Base-by-base conservation (phyloP, 768 basidiomycete genomes). In the Holtermannia corniformis region DNA sequence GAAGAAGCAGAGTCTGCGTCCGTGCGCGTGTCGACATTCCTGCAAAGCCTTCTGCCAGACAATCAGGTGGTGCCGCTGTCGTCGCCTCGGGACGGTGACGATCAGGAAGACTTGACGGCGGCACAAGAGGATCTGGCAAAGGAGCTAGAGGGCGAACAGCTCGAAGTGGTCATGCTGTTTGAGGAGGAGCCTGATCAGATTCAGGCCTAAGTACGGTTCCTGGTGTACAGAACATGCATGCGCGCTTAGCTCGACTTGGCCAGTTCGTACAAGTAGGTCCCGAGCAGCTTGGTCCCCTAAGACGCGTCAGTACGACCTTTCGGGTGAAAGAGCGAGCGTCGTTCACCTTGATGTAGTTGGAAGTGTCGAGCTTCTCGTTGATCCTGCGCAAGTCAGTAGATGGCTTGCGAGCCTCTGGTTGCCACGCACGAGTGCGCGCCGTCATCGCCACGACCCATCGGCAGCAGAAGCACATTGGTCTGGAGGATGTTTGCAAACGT, bases 381-480 rank as follows among this genome's bases (percentile, higher is more conserved):
- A 86, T 90, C 37, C 66, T 67, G 51, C 63, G 68, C 28, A 64
- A 63, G 47, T 51, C 57, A 54, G 45, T 5, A 22, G 22, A n/a
- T n/a, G n/a, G n/a, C n/a, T n/a, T n/a, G n/a, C n/a, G n/a, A n/a
- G n/a, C n/a, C n/a, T n/a, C n/a, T 40, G 24, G 24, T 4, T 4
- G 20, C 23, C 20, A 52, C n/a, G 4, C 19, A 21, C 13, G 3
- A 88, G 84, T 90, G 88, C 41, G 89, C 87, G 61, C 92, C 93
- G 59, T 97, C 93, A 65, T 96, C 90, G 1, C 87, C 87, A 47
- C 92, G 78, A 1, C 90, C 90, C 84, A 93, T 92, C 0, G 91
- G 93, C 24, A 96, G 77, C 19, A 96, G 75, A 52, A 92, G 71
- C 7, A 95, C 87, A 64, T 91, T 95, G 51, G 90, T 84, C 26